Base-by-base conservation (phyloP, 1,284 basidiomycete genomes). In the Trichosporon sp. region DNA sequence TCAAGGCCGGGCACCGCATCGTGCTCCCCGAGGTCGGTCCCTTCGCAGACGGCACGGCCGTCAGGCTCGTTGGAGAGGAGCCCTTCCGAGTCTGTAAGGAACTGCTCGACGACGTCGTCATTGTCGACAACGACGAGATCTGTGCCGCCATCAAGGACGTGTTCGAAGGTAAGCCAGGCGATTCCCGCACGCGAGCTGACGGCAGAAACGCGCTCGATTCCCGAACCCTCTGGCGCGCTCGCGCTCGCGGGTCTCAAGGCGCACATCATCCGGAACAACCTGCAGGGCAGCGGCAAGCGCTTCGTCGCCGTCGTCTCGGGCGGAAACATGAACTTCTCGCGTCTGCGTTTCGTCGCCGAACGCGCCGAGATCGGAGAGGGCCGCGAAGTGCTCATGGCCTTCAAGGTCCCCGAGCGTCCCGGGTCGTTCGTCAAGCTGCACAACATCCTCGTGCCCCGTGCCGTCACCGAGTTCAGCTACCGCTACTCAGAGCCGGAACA, bases 81-180 rank as follows among this genome's bases (percentile, higher is more conserved):
- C 91, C 93, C 1, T 98, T 98, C 86, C 88, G 97, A 73, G 89
- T 99, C 73, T 98, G 96, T 84, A 87, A 91, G 79, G 87, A 91
- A 67, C 86, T 93, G 21, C 84, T 98, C n/a, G 94, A 98, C 78
- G 91, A 89, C 8, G 86, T 99, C 40, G 90, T 96, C 56, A 88
- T 92, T 76, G 93, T 92, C 21, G 90, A 91, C 81, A 99, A 97
- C 75, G 97, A 99, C 80, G 97, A 97, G 82, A 91, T 99, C 69
- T 99, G 97, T 81, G 97, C 97, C 3, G 95, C 96, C 16, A 98
- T 99, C 86, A 98, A 98, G 85, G 97, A 99, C 80, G 91, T 98
- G 32, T 99, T 98, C 79, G 96, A 99, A 87, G 96, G 95, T 94
- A 74, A 75, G 85, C 35, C 35, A 37, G 6, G 26, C 26, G 26